phyloP scores from a whole-genome alignment of 2,329 filamentous ascomycete genomes.

The Trichoderma simmonsii region DNA sequence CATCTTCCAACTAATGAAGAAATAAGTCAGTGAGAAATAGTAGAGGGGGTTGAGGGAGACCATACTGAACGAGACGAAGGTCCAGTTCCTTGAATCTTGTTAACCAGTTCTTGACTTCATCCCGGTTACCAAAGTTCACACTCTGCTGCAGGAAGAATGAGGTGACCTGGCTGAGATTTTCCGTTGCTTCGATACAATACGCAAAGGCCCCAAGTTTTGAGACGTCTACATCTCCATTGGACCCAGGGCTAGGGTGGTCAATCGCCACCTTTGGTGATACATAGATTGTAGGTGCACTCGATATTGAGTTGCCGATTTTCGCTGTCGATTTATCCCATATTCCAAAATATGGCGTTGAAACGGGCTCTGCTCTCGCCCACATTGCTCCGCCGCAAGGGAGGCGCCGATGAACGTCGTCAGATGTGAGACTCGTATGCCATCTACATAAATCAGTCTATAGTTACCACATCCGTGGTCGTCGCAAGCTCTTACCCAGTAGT shows the following conservation, averaged over 20 bases:
- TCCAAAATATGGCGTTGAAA: slow-evolving; percentile 42
- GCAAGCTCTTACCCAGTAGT: not conserved
- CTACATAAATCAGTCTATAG: not conserved
- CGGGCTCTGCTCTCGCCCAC: slow-evolving; percentile 40
- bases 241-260: not conserved
- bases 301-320: slow-evolving; percentile 38
- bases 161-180: slow-evolving; percentile 43
- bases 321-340: slow-evolving; percentile 43
- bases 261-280: not conserved
- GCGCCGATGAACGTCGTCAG: not conserved
- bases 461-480: not conserved
- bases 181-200: slow-evolving; percentile 46
- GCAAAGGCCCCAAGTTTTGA: slow-evolving; percentile 45
- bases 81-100: not conserved
- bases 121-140: not conserved
- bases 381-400: slow-evolving; percentile 37
- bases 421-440: not conserved
- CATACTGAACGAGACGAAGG: not conserved
- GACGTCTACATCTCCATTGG: slow-evolving; percentile 25
- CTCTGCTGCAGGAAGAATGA: slow-evolving; percentile 45
- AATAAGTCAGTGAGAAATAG: not conserved
- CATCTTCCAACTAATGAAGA: not conserved
- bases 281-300: slow-evolving; percentile 33
- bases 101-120: not conserved
- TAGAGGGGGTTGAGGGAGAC: not conserved